These are phyloP conservation scores for Tylopilus sp. DNA, from an alignment of 1,284 basidiomycete species.

Conservation along the genomic window DNA sequence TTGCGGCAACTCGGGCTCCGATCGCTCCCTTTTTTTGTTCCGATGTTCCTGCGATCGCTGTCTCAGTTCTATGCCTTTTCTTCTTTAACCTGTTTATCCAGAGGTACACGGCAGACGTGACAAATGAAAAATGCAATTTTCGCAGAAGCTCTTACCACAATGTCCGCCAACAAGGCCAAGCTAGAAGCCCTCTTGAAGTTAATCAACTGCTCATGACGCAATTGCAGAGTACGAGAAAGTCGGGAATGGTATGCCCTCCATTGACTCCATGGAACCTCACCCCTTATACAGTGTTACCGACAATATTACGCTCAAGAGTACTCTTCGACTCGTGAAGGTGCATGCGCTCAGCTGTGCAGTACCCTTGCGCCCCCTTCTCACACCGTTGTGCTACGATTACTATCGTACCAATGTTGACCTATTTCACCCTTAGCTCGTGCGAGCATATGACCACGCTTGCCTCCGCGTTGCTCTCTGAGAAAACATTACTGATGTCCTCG, in stretches of 20 bases:
- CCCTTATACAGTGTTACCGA: conserved; percentile 25
- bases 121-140: too few species aligned
- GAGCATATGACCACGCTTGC: conserved; percentile 30
- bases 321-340: conserved; percentile 31
- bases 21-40: too few species aligned
- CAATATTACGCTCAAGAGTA: conserved; percentile 22
- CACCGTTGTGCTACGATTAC: conserved; percentile 6
- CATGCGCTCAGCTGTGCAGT: conserved; percentile 29
- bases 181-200: conserved; percentile 26
- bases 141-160: not conserved
- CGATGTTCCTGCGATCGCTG: too few species aligned
- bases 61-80: too few species aligned
- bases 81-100: too few species aligned
- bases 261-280: conserved; percentile 23
- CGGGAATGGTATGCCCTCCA: conserved; percentile 22
- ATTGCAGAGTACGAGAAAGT: conserved; percentile 27
- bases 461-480: conserved; percentile 28
- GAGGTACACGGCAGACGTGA: too few species aligned
- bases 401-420: not conserved
- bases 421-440: conserved; percentile 16
- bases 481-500: conserved; percentile 31
- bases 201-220: conserved; percentile 26
- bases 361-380: conserved; percentile 32
- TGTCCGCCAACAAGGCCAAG: conserved; percentile 25
- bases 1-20: too few species aligned